Conservation (phyloP, 495 filamentous ascomycete species). For the Xylaria intraflava region DNA sequence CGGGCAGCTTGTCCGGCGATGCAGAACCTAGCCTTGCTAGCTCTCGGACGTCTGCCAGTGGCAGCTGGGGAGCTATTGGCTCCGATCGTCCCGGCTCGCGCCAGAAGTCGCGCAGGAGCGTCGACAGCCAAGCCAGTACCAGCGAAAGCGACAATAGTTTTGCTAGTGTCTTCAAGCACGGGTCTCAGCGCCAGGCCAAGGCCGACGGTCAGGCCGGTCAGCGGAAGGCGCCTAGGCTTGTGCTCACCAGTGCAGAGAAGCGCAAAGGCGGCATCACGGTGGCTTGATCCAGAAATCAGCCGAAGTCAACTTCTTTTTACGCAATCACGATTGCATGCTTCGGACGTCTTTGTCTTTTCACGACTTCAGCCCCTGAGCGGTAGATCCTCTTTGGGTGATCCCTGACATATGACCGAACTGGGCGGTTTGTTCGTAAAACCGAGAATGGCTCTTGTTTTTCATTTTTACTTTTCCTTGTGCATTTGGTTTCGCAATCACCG, state of each 20-base stretch:
- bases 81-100: conserved; percentile 61
- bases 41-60: conserved; percentile 68
- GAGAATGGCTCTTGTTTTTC: conserved; percentile 25
- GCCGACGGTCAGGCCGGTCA: conserved; percentile 49
- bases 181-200: conserved; percentile 40
- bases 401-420: conserved; percentile 23
- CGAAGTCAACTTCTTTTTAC: conserved; percentile 20
- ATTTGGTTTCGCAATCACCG: conserved; percentile 12
- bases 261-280: conserved; percentile 62
- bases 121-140: conserved; percentile 51
- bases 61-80: conserved; percentile 67
- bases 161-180: conserved; percentile 53
- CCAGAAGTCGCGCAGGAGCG: conserved; percentile 58
- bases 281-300: conserved; percentile 12
- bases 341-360: conserved; percentile 29
- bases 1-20: conserved; percentile 74
- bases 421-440: conserved; percentile 10
- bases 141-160: conserved; percentile 50
- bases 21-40: conserved; percentile 63
- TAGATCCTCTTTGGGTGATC: conserved; percentile 23
- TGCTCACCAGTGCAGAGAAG: conserved; percentile 85
- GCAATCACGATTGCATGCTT: conserved; percentile 28
- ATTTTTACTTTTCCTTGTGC: conserved; percentile 21
- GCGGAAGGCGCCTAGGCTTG: conserved; percentile 78
- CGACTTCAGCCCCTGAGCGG: conserved; percentile 22